Base-by-base conservation (phyloP, 495 filamentous ascomycete genomes). In the Neurospora terricola region DNA sequence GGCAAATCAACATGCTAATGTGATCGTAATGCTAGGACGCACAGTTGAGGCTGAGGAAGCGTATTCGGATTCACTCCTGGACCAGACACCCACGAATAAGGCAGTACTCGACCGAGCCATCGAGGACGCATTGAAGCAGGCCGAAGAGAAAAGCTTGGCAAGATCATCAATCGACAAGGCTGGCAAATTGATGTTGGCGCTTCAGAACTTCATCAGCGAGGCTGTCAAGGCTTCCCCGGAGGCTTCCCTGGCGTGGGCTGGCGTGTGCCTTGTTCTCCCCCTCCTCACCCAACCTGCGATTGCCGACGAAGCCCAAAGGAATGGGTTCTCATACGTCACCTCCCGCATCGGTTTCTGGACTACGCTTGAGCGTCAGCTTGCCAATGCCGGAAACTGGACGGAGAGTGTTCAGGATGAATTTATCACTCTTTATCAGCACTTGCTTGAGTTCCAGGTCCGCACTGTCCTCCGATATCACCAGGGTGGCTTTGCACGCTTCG, bases 251-350 rank as follows among this genome's bases (percentile, higher is more conserved):
- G 74, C 16, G 0, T 80, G 77, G 77, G 73, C 75, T n/a, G 77
- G 78, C 69, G 74, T 80, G 38, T 77, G 74, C 39, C 48, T 77
- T 16, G 37, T 75, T 71, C 74, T 78, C 14, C 77, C 77, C 6
- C 54, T 79, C 27, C 73, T 80, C n/a, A 80, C 76, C 6, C 75
- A 76, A 45, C 73, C 76, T 14, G 73, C 3, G 10, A 48, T 69
- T 42, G 77, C 76, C 54, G 37, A 76, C 14, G 69, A 74, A 37
- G 78, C 73, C n/a, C 72, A 77, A 8, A 23, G 34, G 16, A 70
- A 76, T 23, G 78, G 78, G 5, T 77, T 80, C 40, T 48, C 69
- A 3, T 80, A 80, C 69, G 77, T 80, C 38, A 76, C 74, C 8
- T 66, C 72, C 54, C 77, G 74, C 4, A 80, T 80, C 72, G 54